phyloP scores from a whole-genome alignment of 805 yeast species.

The Wickerhamiella lipophila region DNA sequence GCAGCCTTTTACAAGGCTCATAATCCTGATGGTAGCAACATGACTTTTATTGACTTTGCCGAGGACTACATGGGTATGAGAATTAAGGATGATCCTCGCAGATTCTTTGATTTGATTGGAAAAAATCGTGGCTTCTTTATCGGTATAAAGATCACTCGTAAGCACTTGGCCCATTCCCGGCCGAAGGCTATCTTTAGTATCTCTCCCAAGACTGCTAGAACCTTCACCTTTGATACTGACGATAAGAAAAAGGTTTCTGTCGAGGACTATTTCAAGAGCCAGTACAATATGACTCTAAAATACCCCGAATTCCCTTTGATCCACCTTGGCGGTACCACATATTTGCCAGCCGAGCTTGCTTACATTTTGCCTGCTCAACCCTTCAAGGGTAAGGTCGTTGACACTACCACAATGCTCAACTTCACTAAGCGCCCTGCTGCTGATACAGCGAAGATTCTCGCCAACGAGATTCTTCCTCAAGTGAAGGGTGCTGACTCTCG shows the following conservation, averaged over 20 bases:
- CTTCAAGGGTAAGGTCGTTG: slow-evolving; percentile 8
- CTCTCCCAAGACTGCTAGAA: slow-evolving; percentile 4
- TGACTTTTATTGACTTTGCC: slow-evolving; percentile 9
- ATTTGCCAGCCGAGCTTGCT: slow-evolving; percentile 11
- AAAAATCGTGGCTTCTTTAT: slow-evolving; percentile 10
- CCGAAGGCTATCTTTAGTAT: slow-evolving; percentile 12
- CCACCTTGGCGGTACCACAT: slow-evolving; percentile 10
- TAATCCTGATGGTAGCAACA: slow-evolving; percentile 10
- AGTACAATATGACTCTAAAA: slow-evolving; percentile 7
- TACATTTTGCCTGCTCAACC: slow-evolving; percentile 9
- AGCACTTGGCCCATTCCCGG: slow-evolving; percentile 10
- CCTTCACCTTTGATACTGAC: slow-evolving; percentile 2
- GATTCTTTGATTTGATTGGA: slow-evolving; percentile 2
- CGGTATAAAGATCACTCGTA: slow-evolving; percentile 10
- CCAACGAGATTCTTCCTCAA: slow-evolving; percentile 11
- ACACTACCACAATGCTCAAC: slow-evolving; percentile 11
- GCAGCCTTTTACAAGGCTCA: slow-evolving; percentile 12
- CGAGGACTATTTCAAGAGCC: not conserved
- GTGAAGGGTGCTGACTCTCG: slow-evolving; percentile 94
- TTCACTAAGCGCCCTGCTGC: slow-evolving; percentile 12
- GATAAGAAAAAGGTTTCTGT: slow-evolving; percentile 4
- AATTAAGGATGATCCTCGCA: not conserved
- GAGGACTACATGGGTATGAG: slow-evolving; percentile 10
- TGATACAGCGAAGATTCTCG: slow-evolving; percentile 10
- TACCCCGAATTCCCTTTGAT: slow-evolving; percentile 10